Evolutionary conservation across 2,329 filamentous ascomycete genomes (phyloP).

Genomic region (Aspergillus felis): DNA sequence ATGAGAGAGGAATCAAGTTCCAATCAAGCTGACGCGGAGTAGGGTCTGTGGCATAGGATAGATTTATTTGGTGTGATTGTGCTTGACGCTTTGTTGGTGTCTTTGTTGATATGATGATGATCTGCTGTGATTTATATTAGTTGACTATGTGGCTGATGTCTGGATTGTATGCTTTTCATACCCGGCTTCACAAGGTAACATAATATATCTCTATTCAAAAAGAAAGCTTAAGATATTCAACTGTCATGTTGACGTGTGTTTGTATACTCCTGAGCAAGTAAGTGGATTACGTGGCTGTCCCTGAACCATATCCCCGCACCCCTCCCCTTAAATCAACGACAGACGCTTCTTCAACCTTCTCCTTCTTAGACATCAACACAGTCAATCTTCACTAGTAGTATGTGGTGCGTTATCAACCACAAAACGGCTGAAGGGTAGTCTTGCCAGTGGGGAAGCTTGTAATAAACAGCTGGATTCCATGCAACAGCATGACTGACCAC

Average conservation of each 20-base stretch:
- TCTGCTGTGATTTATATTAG: neutral
- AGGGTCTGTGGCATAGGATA: neutral
- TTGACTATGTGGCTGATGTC: neutral
- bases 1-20: constrained; percentile 11
- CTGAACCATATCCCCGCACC: neutral
- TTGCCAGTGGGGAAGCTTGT: neutral
- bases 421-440: neutral
- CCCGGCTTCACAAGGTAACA: neutral
- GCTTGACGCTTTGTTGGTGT: neutral
- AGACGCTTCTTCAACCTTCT: neutral
- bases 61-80: neutral
- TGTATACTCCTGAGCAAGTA: neutral
- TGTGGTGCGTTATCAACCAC: neutral
- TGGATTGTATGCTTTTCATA: neutral
- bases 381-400: neutral
- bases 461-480: neutral
- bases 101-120: neutral
- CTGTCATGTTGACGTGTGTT: neutral
- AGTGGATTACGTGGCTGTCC: neutral
- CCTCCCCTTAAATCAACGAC: neutral
- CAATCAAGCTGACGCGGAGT: constrained; percentile 5
- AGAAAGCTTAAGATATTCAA: neutral
- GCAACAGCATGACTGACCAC: neutral
- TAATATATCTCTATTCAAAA: neutral
- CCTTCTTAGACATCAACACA: neutral